Evolutionary conservation across 176 grass and related monocot genomes (phyloP).

Genomic region (Panicum miliaceum): DNA sequence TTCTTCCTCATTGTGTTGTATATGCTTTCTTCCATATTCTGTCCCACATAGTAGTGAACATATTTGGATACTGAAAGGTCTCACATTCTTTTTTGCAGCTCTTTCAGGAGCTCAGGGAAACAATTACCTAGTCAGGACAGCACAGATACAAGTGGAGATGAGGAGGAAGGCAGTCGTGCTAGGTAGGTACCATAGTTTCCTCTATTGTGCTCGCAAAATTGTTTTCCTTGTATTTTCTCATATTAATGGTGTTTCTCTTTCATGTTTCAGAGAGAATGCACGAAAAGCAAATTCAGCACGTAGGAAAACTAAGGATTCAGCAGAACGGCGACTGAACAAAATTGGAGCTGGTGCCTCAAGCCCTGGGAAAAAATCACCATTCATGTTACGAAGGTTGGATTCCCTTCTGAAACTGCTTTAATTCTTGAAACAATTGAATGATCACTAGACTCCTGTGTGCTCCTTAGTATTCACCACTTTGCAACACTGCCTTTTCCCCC

Average conservation of each 20-base stretch:
- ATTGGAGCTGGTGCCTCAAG: conserved; percentile 27
- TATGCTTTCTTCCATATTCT: background rate
- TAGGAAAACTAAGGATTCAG: conserved; percentile 60
- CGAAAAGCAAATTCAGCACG: conserved; percentile 54
- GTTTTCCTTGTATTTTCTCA: background rate
- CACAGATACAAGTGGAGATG: conserved; percentile 58
- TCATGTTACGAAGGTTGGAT: conserved; percentile 45
- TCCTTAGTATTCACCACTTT: background rate
- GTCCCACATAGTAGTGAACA: background rate
- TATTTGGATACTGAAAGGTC: conserved; percentile 4
- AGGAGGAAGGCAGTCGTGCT: conserved; percentile 52
- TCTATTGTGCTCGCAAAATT: background rate
- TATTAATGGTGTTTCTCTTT: background rate
- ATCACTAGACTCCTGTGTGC: background rate
- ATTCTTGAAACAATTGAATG: background rate
- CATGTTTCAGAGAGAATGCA: conserved; percentile 48
- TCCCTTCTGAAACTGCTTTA: conserved; percentile 12
- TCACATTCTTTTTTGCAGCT: conserved; percentile 42
- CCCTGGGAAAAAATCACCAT: conserved; percentile 52
- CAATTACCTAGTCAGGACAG: conserved; percentile 39
- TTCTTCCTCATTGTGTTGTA: background rate
- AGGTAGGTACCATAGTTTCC: conserved; percentile 58
- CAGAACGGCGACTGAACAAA: conserved; percentile 38
- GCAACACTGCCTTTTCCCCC: background rate
- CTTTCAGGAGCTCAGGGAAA: conserved; percentile 58